Evolutionary conservation across 768 basidiomycete species (phyloP).

Genomic region (Exidia glandulosa): DNA sequence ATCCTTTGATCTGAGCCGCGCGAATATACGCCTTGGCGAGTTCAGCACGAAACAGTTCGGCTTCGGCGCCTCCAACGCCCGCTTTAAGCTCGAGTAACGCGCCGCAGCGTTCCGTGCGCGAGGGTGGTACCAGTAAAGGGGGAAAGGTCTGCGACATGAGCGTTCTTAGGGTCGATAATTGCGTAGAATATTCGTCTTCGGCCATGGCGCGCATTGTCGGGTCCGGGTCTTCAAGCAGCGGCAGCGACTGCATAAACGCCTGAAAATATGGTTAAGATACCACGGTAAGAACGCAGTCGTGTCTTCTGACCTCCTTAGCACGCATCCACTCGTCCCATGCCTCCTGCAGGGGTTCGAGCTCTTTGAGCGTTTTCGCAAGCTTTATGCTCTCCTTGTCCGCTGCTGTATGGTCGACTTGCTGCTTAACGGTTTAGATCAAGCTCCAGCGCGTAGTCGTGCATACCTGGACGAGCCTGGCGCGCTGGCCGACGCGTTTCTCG

Average conservation of each 20-base stretch:
- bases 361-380: constrained; percentile 51
- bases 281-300: background rate
- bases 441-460: background rate
- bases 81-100: constrained; percentile 86
- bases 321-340: constrained; percentile 58
- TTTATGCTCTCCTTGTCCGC: constrained; percentile 36
- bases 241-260: constrained; percentile 26
- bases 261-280: constrained; percentile 4
- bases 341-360: constrained; percentile 51
- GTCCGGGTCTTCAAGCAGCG: constrained; percentile 64
- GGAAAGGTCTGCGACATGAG: constrained; percentile 43
- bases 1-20: constrained; percentile 41
- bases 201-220: constrained; percentile 66
- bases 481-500: constrained; percentile 40
- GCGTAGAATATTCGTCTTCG: constrained; percentile 45
- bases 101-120: constrained; percentile 51
- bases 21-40: constrained; percentile 75
- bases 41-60: constrained; percentile 69
- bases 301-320: constrained; percentile 41
- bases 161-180: constrained; percentile 24
- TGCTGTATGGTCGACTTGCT: background rate
- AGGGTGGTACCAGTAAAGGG: constrained; percentile 59
- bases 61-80: constrained; percentile 86
- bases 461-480: constrained; percentile 24
- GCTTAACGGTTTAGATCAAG: background rate